Evolutionary conservation across 805 yeast species (phyloP).

Genomic region (Candida golubevii): DNA sequence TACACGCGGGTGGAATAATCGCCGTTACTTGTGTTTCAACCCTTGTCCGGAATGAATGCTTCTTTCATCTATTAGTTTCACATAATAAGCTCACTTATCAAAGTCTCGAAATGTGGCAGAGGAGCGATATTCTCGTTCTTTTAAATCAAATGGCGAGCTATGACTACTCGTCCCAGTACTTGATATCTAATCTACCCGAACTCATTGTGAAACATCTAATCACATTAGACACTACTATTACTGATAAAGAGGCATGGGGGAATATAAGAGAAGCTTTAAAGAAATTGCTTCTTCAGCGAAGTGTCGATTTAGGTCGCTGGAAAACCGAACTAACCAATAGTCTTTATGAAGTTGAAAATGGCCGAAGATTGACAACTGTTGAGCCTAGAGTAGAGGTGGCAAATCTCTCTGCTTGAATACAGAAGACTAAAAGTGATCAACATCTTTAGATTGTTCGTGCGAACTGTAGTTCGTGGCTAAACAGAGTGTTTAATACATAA

Average conservation of each 20-base stretch:
- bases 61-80: constrained; percentile 3
- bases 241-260: constrained; percentile 2
- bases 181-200: constrained; percentile 3
- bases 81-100: not conserved
- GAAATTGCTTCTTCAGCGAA: constrained; percentile 1
- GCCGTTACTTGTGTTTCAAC: not conserved
- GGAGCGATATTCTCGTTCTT: not conserved
- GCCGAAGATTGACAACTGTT: not conserved
- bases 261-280: constrained; percentile 1
- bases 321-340: not conserved
- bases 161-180: constrained; percentile 4
- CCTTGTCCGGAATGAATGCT: constrained; percentile 4
- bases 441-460: too few species aligned
- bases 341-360: constrained; percentile 6
- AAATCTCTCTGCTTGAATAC: too few species aligned
- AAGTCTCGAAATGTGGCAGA: constrained; percentile 1
- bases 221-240: not conserved
- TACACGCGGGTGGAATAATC: not conserved
- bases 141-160: not conserved
- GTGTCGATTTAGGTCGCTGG: constrained; percentile 11
- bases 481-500: too few species aligned
- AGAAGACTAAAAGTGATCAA: too few species aligned
- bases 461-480: too few species aligned
- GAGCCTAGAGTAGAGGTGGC: constrained; percentile 8
- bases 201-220: constrained; percentile 2